A percentile compares a stretch with the other conserved stretches of the same genome.
phyloP scores from a whole-genome alignment of 441 rosid genomes.

The Hura crepitans region DNA sequence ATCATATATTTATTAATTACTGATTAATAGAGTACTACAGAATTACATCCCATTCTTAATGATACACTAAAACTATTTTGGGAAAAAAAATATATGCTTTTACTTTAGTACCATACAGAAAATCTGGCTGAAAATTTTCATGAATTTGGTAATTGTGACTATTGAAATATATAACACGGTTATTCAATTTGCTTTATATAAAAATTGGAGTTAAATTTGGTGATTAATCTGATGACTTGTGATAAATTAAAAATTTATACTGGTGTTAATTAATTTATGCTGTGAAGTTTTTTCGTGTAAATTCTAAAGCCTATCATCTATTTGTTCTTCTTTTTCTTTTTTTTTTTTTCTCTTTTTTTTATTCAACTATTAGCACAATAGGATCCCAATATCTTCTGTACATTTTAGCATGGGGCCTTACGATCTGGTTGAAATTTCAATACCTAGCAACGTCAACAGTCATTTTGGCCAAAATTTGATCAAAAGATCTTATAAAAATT shows the following conservation, averaged over 20 bases:
- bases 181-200: no score
- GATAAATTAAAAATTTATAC: neutral
- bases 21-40: no score
- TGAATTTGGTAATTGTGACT: no score
- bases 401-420: neutral
- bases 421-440: neutral
- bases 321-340: no score
- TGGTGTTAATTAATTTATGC: neutral
- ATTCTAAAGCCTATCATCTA: neutral
- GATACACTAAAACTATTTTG: no score
- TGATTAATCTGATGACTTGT: neutral
- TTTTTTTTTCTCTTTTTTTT: neutral
- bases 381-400: neutral
- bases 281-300: neutral
- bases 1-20: no score
- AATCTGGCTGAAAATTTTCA: no score
- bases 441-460: neutral
- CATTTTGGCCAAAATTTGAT: neutral
- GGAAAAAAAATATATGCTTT: no score
- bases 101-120: no score
- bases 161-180: no score
- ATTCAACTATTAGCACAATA: neutral
- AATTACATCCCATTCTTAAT: no score
- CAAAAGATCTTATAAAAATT: neutral
- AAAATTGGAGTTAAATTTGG: neutral